Base-by-base conservation (phyloP, 2,329 filamentous ascomycete genomes). In the Scedosporium aurantiacum region DNA sequence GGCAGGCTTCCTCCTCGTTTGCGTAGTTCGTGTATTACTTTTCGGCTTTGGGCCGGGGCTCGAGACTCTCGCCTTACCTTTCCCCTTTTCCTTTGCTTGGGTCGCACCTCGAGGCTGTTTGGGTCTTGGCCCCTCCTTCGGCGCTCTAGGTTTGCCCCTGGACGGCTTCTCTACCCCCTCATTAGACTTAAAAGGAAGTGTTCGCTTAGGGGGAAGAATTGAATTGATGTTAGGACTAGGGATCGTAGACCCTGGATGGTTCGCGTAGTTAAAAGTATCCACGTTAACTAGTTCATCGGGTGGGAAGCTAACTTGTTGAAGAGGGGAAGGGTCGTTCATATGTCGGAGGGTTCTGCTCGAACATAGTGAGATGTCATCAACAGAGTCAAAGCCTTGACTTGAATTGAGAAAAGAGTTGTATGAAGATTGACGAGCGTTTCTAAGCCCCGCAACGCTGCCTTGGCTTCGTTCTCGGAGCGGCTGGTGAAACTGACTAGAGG, bases 271-370 rank as follows among this genome's bases (percentile, higher is more conserved):
- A 12, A 54, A 28, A 6, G 8, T 18, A 54, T 54, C 23, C 18
- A 12, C 23, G 6, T 5, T 21, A 10, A 8, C 18, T 5, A 8
- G 12, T 5, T 16, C 50, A 14, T 54, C 23, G 12, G 23, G 50
- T 32, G 54, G 54, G n/a, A 57, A 57, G 21, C 54, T 40, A 27
- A 57, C 54, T 57, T 57, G 54, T 32, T 57, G 54, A 21, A 57
- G 54, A 16, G 54, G 54, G 23, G 54, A 57, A 8, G 54, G 54
- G 54, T 37, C 32, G 6, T 32, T 23, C 6, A n/a, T 18, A 23
- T 23, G 16, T 4, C 54, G 25, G 16, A 57, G 32, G 2, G 54
- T 57, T 40, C 54, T n/a, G 7, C 27, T 57, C 4, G 54, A 57
- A 25, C 25, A 57, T 5, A 16, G 18, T 37, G 54, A 57, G n/a